Evolutionary conservation across 2,329 filamentous ascomycete species (phyloP), one percentile per base, ranked within the genome.

Genomic region (Albophoma yamanashiensis): DNA sequence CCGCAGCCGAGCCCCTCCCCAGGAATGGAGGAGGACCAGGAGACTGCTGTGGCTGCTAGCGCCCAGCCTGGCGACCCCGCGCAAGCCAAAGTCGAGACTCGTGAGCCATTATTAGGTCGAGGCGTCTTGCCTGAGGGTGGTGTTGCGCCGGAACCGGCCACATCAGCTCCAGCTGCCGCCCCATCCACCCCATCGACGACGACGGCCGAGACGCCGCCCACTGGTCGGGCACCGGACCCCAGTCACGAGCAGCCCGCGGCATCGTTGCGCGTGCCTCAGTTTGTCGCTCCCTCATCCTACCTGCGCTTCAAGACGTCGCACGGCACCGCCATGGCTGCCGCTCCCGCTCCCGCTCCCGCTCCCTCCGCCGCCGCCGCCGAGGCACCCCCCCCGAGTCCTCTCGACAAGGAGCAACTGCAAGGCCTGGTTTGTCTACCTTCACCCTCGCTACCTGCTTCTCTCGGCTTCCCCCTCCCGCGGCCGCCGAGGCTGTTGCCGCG

Each of bases 331-430:
- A 75, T 76, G 73, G 67, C 72, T 47, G 63, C 67, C 55, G 64
- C 65, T 53, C 63, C 67, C 36, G 61, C 64, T 38, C 58, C 64
- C 45, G 64, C 65, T 53, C 63, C 67, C 36, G 61, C 64, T 38
- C 58, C 64, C 45, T 47, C 60, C 34, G 75, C 67, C 36, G 61
- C 64, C 36, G 57, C 64, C 45, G 52, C 60, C 34, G 75, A 78
- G 64, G 66, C 72, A 64, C 75, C 74, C 64, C 70, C 75, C 62
- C 76, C 79, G 73, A 86, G 80, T 68, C 80, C 83, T 62, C 78
- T 89, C 61, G 89, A 93, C 73, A 85, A 81, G 76, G 89, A 92
- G 71, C 89, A 92, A 77, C 81, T 87, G 69, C 87, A 90, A 71
- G 89, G 88, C 67, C 79, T 93, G 80, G 89, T 92, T 78, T 78